These are phyloP conservation scores for Forsythia suspensa DNA, from an alignment of 257 asterid species.

Conservation along the genomic window DNA sequence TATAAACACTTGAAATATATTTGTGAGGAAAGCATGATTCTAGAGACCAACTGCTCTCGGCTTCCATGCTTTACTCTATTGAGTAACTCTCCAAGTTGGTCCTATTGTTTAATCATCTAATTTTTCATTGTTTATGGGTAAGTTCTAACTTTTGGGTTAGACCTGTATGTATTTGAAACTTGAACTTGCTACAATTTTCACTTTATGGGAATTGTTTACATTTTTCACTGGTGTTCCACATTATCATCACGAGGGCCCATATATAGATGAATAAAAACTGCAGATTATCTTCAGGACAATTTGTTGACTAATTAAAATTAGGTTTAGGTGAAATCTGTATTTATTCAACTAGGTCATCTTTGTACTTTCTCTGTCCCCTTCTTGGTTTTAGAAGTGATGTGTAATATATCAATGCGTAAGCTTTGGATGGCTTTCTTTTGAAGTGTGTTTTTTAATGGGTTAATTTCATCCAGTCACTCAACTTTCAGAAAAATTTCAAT, in stretches of 20 bases:
- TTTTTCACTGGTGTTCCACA: background rate
- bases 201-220: background rate
- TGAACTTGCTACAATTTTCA: background rate
- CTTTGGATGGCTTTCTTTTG: background rate
- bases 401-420: background rate
- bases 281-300: background rate
- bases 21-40: background rate
- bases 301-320: background rate
- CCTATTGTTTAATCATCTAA: background rate
- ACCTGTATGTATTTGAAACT: background rate
- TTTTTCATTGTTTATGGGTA: background rate
- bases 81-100: background rate
- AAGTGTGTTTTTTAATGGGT: too few species aligned
- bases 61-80: background rate
- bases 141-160: too few species aligned
- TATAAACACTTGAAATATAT: background rate
- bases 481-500: too few species aligned
- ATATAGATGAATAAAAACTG: background rate
- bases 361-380: background rate
- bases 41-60: background rate
- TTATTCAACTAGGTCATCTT: background rate
- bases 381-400: background rate
- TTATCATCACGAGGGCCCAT: background rate
- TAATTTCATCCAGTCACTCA: too few species aligned
- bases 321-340: background rate